Evolutionary conservation across 768 basidiomycete species (phyloP), one percentile per base, ranked within the genome.

Genomic region (Clavulina sp.): DNA sequence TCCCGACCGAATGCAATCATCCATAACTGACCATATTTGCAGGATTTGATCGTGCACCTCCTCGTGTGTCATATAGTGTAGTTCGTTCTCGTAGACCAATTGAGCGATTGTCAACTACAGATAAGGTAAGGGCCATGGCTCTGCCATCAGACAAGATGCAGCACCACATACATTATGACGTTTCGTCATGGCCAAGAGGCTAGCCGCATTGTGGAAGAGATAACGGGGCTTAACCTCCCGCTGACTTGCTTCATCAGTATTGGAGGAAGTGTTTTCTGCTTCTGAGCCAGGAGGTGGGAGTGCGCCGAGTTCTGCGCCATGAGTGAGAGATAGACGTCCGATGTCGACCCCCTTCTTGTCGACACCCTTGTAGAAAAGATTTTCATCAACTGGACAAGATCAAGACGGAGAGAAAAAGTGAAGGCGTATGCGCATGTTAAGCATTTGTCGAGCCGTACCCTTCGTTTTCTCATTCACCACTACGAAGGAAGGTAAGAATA

Each of bases 391-490:
- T 84, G 52, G 23, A 41, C 38, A 24, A 46, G 13, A 24, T 6
- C 18, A 30, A 34, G 16, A 6, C 16, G 7, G 32, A 18, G 18
- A 19, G n/a, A 21, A 9, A 28, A 4, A 31, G 48, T 32, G 28
- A 5, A 32, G 26, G n/a, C n/a, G n/a, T n/a, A n/a, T n/a, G n/a
- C n/a, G 43, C 43, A 46, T 9, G 26, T 9, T 38, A 38, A 38
- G 33, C 41, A 2, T 7, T 48, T 43, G 49, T 5, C 6, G 21
- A 13, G 18, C 56, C 60, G 53, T 57, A 81, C 84, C 79, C 71
- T 91, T 82, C 1, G 89, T 95, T 63, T 88, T 84, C 36, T 91
- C 85, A 59, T 95, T 95, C 24, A 95, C 88, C 2, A 93, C 89
- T 49, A 21, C 5, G 19, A 29, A 13, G 32, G 9, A 5, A 49